phyloP scores from a whole-genome alignment of 2,329 filamentous ascomycete species.

The Ceratocystis cubensis region DNA sequence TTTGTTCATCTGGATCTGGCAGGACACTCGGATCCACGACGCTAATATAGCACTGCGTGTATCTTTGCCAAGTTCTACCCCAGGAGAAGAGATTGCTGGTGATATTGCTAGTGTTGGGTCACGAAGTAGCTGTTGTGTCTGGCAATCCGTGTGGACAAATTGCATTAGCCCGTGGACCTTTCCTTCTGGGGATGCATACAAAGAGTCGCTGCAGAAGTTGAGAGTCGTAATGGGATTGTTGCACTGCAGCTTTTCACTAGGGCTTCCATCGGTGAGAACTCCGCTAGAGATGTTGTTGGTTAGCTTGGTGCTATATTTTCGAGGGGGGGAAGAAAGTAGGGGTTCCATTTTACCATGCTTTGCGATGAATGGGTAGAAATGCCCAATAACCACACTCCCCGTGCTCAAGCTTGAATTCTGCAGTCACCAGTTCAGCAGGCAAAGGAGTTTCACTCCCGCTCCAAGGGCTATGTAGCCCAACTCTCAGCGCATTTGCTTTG shows the following conservation, averaged over 20 bases:
- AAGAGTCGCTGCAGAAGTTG: constrained; percentile 15
- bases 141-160: constrained; percentile 17
- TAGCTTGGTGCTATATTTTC: not conserved
- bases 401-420: constrained; percentile 6
- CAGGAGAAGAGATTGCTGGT: not conserved
- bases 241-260: not conserved
- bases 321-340: not conserved
- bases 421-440: constrained; percentile 8
- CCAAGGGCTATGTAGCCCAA: constrained; percentile 10
- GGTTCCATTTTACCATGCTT: constrained; percentile 10
- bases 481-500: constrained; percentile 12
- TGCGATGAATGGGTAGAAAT: constrained; percentile 17
- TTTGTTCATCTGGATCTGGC: constrained; percentile 14
- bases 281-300: constrained; percentile 2
- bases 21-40: constrained; percentile 15
- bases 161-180: constrained; percentile 8
- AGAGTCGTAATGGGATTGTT: constrained; percentile 1
- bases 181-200: constrained; percentile 10
- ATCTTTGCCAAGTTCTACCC: constrained; percentile 18
- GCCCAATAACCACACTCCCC: constrained; percentile 18
- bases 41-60: constrained; percentile 14
- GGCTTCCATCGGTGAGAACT: constrained; percentile 3
- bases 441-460: constrained; percentile 7
- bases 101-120: constrained; percentile 1
- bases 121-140: constrained; percentile 9